Evolutionary conservation across 208 protist species (phyloP).

Genomic region (Acanthamoeba royreba): DNA sequence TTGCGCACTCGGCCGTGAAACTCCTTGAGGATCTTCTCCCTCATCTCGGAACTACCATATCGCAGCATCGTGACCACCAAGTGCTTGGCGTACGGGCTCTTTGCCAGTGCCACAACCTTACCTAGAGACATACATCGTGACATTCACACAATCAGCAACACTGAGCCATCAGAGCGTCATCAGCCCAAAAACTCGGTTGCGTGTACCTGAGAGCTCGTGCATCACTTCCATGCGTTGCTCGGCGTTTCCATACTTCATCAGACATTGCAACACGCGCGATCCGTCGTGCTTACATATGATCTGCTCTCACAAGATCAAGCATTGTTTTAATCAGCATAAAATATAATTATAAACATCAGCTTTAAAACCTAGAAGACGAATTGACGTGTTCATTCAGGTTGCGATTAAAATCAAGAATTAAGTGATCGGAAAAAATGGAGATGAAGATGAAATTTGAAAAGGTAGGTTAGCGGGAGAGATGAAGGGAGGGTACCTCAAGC

Average conservation of each 20-base stretch:
- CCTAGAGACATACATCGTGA: not conserved
- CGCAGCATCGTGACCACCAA: not conserved
- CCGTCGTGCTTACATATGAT: conserved; percentile 42
- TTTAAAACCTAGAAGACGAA: not conserved
- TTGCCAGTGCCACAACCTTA: not conserved
- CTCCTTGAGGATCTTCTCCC: conserved; percentile 13
- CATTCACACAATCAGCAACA: not conserved
- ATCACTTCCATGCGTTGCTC: not conserved
- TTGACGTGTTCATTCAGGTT: not conserved
- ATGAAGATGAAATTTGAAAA: not conserved
- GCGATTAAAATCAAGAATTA: not conserved
- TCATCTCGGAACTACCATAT: not conserved
- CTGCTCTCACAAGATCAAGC: too few species aligned
- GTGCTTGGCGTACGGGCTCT: conserved; percentile 28
- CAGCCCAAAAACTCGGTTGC: too few species aligned
- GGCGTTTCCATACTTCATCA: not conserved
- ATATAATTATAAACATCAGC: not conserved
- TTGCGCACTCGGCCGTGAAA: conserved; percentile 3
- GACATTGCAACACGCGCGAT: not conserved
- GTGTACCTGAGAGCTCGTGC: not conserved
- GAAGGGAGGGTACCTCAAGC: conserved; percentile 21
- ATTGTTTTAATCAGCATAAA: too few species aligned
- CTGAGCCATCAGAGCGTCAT: not conserved
- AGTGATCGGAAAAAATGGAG: not conserved
- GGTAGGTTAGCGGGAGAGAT: too few species aligned